Evolutionary conservation across 495 filamentous ascomycete genomes (phyloP).

Genomic region (Neurospora africana): DNA sequence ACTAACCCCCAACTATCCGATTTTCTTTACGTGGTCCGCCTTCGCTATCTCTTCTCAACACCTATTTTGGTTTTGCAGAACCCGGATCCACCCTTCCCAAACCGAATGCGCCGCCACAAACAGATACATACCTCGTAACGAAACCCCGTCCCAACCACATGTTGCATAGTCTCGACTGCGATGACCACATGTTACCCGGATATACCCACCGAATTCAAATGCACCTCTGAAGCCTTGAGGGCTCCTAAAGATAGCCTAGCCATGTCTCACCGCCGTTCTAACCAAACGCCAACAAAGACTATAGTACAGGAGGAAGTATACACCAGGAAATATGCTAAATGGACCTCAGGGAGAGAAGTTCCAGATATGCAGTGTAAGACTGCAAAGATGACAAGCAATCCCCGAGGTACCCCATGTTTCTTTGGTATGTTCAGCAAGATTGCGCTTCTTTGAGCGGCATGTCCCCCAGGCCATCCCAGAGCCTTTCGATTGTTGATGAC

Average conservation of each 20-base stretch:
- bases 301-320: neutral
- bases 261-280: neutral
- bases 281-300: neutral
- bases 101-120: neutral
- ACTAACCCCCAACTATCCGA: neutral
- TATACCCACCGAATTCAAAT: neutral
- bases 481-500: neutral
- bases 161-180: neutral
- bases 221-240: neutral
- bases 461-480: neutral
- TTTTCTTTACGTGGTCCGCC: neutral
- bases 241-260: neutral
- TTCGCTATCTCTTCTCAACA: neutral
- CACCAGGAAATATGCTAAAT: neutral
- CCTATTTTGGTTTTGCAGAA: neutral
- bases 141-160: neutral
- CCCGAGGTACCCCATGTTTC: neutral
- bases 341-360: neutral
- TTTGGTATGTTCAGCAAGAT: neutral
- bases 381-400: neutral
- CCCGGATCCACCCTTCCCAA: neutral
- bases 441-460: neutral
- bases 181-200: neutral
- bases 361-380: neutral
- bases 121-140: neutral